Evolutionary conservation across 2,329 filamentous ascomycete species (phyloP).

Genomic region (Calonectria pseudoturangicola): DNA sequence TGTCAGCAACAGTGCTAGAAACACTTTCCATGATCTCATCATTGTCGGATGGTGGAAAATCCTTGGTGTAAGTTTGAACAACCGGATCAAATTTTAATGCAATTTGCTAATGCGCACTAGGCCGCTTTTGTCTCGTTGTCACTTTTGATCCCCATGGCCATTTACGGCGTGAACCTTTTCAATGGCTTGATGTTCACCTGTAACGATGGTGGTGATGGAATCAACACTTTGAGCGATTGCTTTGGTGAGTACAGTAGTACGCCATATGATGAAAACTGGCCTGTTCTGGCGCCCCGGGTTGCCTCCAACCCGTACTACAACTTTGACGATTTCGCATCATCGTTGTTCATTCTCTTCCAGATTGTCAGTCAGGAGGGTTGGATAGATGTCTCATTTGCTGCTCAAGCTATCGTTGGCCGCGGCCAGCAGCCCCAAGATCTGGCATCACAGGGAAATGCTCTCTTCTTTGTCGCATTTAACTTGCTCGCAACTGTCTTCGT

Average conservation of each 20-base stretch:
- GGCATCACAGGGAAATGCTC: conserved; percentile 85
- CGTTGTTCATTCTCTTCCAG: conserved; percentile 97
- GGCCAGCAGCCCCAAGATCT: conserved; percentile 83
- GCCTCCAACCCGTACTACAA: conserved; percentile 89
- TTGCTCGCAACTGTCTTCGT: conserved; percentile 97
- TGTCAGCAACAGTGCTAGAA: conserved; percentile 94
- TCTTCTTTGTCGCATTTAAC: conserved; percentile 98
- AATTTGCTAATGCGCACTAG: conserved; percentile 53
- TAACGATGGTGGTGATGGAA: conserved; percentile 76
- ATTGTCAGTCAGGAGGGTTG: conserved; percentile 99
- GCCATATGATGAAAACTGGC: conserved; percentile 85
- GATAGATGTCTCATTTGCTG: conserved; percentile 92
- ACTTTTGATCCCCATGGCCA: conserved; percentile 95
- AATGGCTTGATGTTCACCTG: conserved; percentile 86
- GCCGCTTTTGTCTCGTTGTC: conserved; percentile 96
- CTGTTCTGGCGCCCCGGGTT: conserved; percentile 87
- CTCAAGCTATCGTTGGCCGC: conserved; percentile 86
- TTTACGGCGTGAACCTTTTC: conserved; percentile 96
- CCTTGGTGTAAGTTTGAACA: conserved; percentile 77
- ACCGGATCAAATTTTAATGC: not conserved
- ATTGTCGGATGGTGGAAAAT: conserved; percentile 97
- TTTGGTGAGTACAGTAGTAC: conserved; percentile 87
- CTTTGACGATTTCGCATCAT: conserved; percentile 96
- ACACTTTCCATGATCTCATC: conserved; percentile 98
- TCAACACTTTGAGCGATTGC: conserved; percentile 81